Base-by-base conservation (phyloP, 257 asterid species). In the Sherardia arvensis region DNA sequence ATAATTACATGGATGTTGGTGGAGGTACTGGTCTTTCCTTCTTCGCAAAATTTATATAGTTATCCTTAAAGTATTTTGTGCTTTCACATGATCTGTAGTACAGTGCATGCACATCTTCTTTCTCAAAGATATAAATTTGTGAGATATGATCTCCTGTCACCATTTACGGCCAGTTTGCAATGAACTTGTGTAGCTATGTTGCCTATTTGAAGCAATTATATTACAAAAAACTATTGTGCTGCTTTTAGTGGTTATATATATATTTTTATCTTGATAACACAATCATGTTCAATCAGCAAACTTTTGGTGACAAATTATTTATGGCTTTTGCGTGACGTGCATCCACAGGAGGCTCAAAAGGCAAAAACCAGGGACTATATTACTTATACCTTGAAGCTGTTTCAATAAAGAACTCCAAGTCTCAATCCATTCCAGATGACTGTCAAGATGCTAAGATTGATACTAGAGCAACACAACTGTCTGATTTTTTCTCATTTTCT, bases 1-100 rank as follows among this genome's bases (percentile, higher is more conserved):
- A 89, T 80, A 92, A 83, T 80, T 89, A 89, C 85, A 89, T 89
- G 97, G 98, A 92, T 74, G 89, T 92, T 72, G 99, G 99, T 62
- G 99, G 99, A 87, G 98, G 98, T 91, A 83, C 54, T 27, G 36
- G 21, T 36, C 30, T 65, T 53, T 9, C 20, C 45, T 11, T n/a
- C 53, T 18, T 23, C 4, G 29, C 8, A 32, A 38, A 8, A 20
- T 51, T 40, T 63, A 49, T 56, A 32, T 30, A 47, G 69, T 26
- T 8, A 7, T 34, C 25, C 25, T 36, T 66, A 63, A 25, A 27
- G 38, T 49, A 36, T 38, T 38, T 4, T 61, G 53, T 23, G 27
- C 22, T 14, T 59, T 30, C 14, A 32, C 43, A 38, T 14, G 20
- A 45, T 25, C 15, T 61, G 54, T 10, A 38, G 23, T 61, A 38